A percentile compares a stretch with the other conserved stretches of the same genome.
phyloP scores from a whole-genome alignment of 1,284 basidiomycete species.

The Trichosporon sp. region DNA sequence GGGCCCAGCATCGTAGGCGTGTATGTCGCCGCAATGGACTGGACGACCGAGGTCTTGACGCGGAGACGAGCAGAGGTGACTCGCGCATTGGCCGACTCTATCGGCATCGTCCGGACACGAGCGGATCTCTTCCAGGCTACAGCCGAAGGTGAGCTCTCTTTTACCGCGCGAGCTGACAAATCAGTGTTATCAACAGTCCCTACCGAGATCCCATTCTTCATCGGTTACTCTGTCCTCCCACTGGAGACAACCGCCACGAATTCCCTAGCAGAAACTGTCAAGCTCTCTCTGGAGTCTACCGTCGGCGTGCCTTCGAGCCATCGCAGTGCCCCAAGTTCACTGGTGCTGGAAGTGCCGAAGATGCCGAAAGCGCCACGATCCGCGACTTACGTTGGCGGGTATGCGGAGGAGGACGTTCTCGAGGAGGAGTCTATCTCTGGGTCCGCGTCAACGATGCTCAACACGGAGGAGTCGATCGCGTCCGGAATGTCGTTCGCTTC shows the following conservation, averaged over 20 bases:
- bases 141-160: not conserved
- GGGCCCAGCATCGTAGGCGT: not conserved
- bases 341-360: not conserved
- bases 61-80: not conserved
- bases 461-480: not conserved
- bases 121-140: not conserved
- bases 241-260: not conserved
- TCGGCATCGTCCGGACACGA: not conserved
- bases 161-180: not conserved
- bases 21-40: not conserved
- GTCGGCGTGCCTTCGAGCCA: conserved; percentile 44
- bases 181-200: not conserved
- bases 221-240: not conserved
- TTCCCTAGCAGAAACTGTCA: conserved; percentile 6
- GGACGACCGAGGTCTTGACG: conserved; percentile 5
- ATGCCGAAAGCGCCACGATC: not conserved
- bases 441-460: not conserved
- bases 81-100: not conserved
- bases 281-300: conserved; percentile 28
- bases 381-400: not conserved
- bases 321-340: conserved; percentile 27
- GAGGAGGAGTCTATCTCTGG: not conserved
- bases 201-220: conserved; percentile 1
- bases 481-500: not conserved
- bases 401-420: not conserved